These are phyloP conservation scores for Tarenaya hassleriana DNA, from an alignment of 345 rosid genomes.

Conservation along the genomic window DNA sequence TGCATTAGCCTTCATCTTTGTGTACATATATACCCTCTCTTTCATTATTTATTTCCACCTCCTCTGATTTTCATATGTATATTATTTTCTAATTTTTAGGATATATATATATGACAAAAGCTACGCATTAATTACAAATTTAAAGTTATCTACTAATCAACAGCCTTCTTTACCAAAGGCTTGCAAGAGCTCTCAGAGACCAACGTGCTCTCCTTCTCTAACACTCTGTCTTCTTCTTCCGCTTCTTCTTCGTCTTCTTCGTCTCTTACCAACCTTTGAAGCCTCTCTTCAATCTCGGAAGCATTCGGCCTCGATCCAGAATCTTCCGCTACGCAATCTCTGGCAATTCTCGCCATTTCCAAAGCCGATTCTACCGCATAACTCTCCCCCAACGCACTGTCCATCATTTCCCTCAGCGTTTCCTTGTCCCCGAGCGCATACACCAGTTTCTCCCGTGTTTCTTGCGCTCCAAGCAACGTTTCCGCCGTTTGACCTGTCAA, in stretches of 20 bases:
- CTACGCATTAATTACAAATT: too few species aligned
- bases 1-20: too few species aligned
- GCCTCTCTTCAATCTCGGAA: constrained; percentile 62
- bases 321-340: constrained; percentile 61
- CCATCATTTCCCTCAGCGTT: constrained; percentile 62
- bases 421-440: constrained; percentile 38
- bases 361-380: constrained; percentile 63
- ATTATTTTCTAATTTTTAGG: too few species aligned
- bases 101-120: too few species aligned
- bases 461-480: constrained; percentile 36
- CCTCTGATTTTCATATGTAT: too few species aligned
- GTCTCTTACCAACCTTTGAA: constrained; percentile 54
- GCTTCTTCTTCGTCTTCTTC: constrained; percentile 9
- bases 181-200: constrained; percentile 63
- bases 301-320: constrained; percentile 62
- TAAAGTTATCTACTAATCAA: constrained; percentile 1
- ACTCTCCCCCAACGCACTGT: constrained; percentile 61
- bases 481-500: constrained; percentile 59
- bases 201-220: constrained; percentile 34
- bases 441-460: constrained; percentile 33
- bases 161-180: constrained; percentile 43
- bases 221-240: constrained; percentile 37
- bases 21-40: too few species aligned
- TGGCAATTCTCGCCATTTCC: constrained; percentile 58
- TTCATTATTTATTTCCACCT: too few species aligned